These are phyloP conservation scores for Bondarzewia mesenterica DNA, from an alignment of 1,284 basidiomycete genomes.

Conservation along the genomic window DNA sequence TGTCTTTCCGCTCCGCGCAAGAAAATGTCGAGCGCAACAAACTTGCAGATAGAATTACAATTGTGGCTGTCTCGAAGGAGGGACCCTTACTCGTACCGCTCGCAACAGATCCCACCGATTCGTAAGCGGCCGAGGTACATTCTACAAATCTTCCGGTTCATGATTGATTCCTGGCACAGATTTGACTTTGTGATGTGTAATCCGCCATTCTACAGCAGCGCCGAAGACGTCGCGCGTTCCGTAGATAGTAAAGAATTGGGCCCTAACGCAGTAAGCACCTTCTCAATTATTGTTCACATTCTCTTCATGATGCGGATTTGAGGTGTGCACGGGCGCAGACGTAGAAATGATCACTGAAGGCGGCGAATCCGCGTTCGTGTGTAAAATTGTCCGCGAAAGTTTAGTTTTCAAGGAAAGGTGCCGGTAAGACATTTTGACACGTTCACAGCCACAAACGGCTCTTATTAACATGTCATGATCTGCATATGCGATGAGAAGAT, in stretches of 20 bases:
- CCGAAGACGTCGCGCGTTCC: conserved; percentile 56
- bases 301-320: conserved; percentile 2
- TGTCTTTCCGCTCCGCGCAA: conserved; percentile 46
- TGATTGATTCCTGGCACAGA: conserved; percentile 12
- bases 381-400: conserved; percentile 74
- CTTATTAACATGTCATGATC: not conserved
- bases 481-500: conserved; percentile 39
- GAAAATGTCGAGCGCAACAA: conserved; percentile 49
- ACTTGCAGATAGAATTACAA: conserved; percentile 39
- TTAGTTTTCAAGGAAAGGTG: conserved; percentile 36
- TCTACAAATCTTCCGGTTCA: not conserved
- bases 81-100: conserved; percentile 46
- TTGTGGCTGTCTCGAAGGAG: conserved; percentile 31
- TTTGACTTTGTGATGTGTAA: conserved; percentile 89
- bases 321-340: conserved; percentile 79
- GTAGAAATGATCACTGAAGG: conserved; percentile 84
- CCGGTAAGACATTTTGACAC: conserved; percentile 28
- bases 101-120: not conserved
- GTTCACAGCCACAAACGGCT: not conserved
- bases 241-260: conserved; percentile 52
- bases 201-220: conserved; percentile 83
- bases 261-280: conserved; percentile 56
- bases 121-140: not conserved
- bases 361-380: conserved; percentile 79
- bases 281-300: not conserved